Conservation (phyloP, 2,329 filamentous ascomycete genomes). For the Metarhizium rileyi region DNA sequence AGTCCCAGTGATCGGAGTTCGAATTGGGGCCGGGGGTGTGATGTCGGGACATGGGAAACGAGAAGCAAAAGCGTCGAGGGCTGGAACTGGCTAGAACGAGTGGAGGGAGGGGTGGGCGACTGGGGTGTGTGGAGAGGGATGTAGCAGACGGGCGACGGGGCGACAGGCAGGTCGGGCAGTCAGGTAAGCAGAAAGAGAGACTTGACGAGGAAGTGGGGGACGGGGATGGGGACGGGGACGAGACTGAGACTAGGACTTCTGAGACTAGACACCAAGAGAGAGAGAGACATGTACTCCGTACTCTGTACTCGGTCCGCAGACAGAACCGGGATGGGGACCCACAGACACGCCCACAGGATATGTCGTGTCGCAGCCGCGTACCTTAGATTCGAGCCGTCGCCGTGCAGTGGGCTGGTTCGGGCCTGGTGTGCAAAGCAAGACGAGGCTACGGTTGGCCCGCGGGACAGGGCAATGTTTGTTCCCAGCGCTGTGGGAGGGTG, state of each 20-base stretch:
- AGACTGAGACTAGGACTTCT: background rate
- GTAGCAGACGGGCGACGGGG: background rate
- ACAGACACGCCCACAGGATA: constrained; percentile 4
- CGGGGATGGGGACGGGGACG: background rate
- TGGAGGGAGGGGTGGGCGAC: background rate
- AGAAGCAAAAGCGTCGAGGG: background rate
- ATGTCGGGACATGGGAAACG: background rate
- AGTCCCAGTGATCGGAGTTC: constrained; percentile 1
- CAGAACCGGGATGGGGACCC: background rate
- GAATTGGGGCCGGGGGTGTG: background rate
- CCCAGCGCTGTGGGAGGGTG: constrained; percentile 2
- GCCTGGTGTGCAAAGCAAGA: background rate
- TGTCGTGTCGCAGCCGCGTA: constrained; percentile 3
- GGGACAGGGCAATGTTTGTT: background rate
- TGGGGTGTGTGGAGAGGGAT: background rate
- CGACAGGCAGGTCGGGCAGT: no score
- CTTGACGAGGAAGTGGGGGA: background rate
- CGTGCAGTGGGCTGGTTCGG: constrained; percentile 1
- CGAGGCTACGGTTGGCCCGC: background rate
- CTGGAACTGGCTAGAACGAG: constrained; percentile 4
- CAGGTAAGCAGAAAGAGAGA: background rate
- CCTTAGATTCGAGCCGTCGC: constrained; percentile 1
- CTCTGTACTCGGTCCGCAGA: no score
- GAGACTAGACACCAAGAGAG: background rate
- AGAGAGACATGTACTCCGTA: background rate